Percentiles rank a stretch among this genome's conserved stretches.
Conservation (phyloP, 352 stramenopile species). For the Globisporangium solare region DNA sequence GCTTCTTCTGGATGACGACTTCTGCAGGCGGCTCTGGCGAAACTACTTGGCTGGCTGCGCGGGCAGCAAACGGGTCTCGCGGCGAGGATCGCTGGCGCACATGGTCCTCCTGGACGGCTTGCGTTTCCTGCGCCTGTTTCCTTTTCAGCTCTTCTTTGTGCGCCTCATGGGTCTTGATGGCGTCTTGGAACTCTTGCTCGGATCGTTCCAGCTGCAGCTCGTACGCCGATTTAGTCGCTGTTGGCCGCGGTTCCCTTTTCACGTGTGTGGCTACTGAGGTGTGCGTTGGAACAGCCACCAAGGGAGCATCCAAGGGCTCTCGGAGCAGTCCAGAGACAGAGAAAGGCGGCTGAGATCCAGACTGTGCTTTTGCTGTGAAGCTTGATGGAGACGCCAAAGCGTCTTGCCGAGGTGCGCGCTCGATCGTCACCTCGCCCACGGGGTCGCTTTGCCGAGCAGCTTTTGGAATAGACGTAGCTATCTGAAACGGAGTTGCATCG, state of each 20-base stretch:
- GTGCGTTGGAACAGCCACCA: not conserved
- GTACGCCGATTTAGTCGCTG: conserved; percentile 28
- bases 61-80: not conserved
- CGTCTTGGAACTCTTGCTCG: conserved; percentile 39
- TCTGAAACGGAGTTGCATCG: not conserved
- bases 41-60: not conserved
- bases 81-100: not conserved
- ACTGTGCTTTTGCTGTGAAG: not conserved
- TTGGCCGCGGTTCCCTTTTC: conserved; percentile 5
- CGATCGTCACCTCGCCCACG: too few relatives aligned
- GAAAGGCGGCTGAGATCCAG: too few relatives aligned
- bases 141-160: conserved; percentile 35
- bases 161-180: conserved; percentile 29
- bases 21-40: not conserved
- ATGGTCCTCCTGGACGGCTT: conserved; percentile 14
- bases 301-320: not conserved
- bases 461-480: not conserved
- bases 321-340: not conserved
- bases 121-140: conserved; percentile 19
- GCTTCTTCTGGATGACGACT: not conserved
- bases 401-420: too few relatives aligned
- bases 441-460: not conserved
- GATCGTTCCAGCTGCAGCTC: conserved; percentile 42
- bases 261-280: not conserved
- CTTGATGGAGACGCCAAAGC: not conserved